Base-by-base conservation (phyloP, 73 alveolate species). In the Paramecium tetraurelia region DNA sequence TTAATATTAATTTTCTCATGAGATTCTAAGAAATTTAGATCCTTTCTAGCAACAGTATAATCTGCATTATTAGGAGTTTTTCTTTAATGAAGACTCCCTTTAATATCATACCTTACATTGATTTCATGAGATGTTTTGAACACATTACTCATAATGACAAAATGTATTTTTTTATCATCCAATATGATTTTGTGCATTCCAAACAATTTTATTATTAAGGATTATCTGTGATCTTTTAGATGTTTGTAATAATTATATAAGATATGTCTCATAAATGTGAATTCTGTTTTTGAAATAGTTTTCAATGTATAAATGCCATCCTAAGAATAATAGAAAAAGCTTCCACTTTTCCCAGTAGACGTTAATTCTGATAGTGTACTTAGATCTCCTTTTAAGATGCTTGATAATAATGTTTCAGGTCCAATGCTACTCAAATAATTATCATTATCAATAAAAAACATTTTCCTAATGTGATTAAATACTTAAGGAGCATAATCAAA, bases 271-370 rank as follows among this genome's bases (percentile, higher is more conserved):
- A 98, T 85, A 77, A 96, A 96, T 77, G 92, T 93, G 77, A 94
- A 97, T 92, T 98, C 99, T 27, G 92, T 94, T 63, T 94, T 92
- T 57, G 96, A 86, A 35, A 98, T 96, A 5, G 99, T 97, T 92
- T 98, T 98, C 38, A 98, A 94, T 85, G 97, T 96, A 84, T 92
- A 98, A 75, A 96, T 95, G 7, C 99, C 99, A 89, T 98, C 99
- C 31, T 98, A 96, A 11, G 99, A 97, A 92, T 97, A 98, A 93
- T 98, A 98, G 92, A 98, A 98, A 93, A 98, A 96, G 35, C 98
- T 93, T 14, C 99, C 99, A 80, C 99, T 94, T 92, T 96, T 98
- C 21, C 99, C 99, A 18, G 97, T 93, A 44, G 46, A 98, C 92
- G 85, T 68, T 24, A 86, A 92, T 36, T 86, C 93, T 20, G 85